Base-by-base conservation (phyloP, 768 basidiomycete species). In the Inosperma sp. region DNA sequence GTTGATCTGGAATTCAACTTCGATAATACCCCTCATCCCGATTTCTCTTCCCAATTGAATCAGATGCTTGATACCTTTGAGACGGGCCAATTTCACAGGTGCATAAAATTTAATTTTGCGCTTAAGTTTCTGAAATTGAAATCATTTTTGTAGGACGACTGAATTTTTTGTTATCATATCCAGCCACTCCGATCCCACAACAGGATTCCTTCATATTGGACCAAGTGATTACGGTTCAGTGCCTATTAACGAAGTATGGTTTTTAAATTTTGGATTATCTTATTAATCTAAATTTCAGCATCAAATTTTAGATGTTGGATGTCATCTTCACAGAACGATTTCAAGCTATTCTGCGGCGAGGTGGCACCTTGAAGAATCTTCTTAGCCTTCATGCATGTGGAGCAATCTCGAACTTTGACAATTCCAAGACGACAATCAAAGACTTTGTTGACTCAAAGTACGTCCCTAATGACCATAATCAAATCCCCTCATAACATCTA, bases 131-230 rank as follows among this genome's bases (percentile, higher is more conserved):
- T 14, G 26, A 25, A 8, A 5, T 17, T 42, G n/a, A 42, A 9
- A 5, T 16, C 19, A 6, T 6, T 40, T 17, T 22, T 48, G 13
- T n/a, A 53, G 52, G 14, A 48, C 17, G 22, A 40, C 31, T 13
- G 16, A 19, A 0, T 53, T 53, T 48, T 13, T 41, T 21, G 21
- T 53, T 5, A 31, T 48, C 22, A 48, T 53, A 6, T 21, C 36
- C 17, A 33, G 26, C 0, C 52, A 53, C 26, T 53, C 52, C 4
- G 47, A 41, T 41, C 52, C 52, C 1, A 36, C 13, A 13, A 48
- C 17, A 13, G 52, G 52, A 48, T 7, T 23, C 13, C 46, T 53
- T 12, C 52, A 53, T n/a, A 53, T 53, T 17, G 52, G 29, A 6
- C 52, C 47, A 3, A 31, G 42, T 39, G n/a, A 41, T 25, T 22